phyloP scores from a whole-genome alignment of 164 flowering plant species.

The Magnolia kwangsiensis region DNA sequence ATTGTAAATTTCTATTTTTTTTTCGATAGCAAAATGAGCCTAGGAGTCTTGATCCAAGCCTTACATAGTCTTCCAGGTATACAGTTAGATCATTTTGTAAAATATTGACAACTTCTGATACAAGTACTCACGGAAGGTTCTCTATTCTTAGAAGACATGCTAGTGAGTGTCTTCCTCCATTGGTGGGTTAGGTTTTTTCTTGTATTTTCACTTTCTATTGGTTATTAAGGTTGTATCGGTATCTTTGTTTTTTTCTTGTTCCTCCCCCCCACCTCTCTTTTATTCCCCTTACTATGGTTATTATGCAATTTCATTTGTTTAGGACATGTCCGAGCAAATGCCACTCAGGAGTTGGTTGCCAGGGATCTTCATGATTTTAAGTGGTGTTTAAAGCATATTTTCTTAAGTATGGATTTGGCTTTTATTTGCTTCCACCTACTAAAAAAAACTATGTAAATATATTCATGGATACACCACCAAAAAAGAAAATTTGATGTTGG shows the following conservation, averaged over 20 bases:
- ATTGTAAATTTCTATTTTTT: not conserved
- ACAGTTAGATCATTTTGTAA: slow-evolving; percentile 73
- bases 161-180: slow-evolving; percentile 76
- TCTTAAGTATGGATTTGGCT: slow-evolving; percentile 43
- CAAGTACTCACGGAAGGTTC: slow-evolving; percentile 97
- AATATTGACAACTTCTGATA: slow-evolving; percentile 88
- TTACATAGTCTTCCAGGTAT: slow-evolving; percentile 39
- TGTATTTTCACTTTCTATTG: not conserved
- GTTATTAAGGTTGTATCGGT: not conserved
- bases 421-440: not conserved
- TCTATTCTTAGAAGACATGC: slow-evolving; percentile 93
- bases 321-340: slow-evolving; percentile 69
- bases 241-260: slow-evolving; percentile 1
- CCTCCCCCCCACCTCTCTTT: too few relatives aligned
- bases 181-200: slow-evolving; percentile 41
- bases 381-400: slow-evolving; percentile 85
- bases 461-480: too few relatives aligned
- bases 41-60: slow-evolving; percentile 47
- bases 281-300: not conserved
- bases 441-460: not conserved
- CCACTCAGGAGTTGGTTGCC: slow-evolving; percentile 81
- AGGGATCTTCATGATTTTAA: slow-evolving; percentile 81
- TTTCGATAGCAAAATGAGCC: slow-evolving; percentile 61
- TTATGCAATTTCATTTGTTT: not conserved
- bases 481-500: not conserved